Base-by-base conservation (phyloP, 2,329 filamentous ascomycete genomes). In the Chaetoscypha palmicola region DNA sequence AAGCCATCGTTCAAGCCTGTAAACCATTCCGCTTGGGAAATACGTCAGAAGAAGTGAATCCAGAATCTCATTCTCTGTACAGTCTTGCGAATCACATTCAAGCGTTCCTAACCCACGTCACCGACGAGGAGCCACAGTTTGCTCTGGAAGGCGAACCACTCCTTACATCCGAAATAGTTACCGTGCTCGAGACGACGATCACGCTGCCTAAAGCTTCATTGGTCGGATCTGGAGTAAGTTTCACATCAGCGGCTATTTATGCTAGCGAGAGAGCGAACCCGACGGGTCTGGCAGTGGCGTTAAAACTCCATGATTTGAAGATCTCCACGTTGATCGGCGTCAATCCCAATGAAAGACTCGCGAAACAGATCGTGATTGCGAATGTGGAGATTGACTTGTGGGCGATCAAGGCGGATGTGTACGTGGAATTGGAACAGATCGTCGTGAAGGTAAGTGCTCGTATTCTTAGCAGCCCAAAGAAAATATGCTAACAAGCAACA, bases 301-400 rank as follows among this genome's bases (percentile, higher is more conserved):
- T 48, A 46, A 58, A 28, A 59, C 60, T 87, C 7, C 70, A 72
- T 36, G 71, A 74, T 16, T 60, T 89, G 39, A 71, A 71, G 28
- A 70, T 87, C 8, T 81, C 83, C 20, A 79, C 77, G 23, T 62
- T 90, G 38, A 76, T 90, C 36, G 85, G 85, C 1, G 75, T 90
- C 21, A 88, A 90, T 56, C 62, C 68, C 17, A 83, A 88, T 55
- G 85, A 90, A 69, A 68, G 85, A 49, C 51, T 65, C 26, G 73
- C 70, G 3, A 83, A 78, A 63, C 84, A 89, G 64, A 72, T 82
- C 40, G 72, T 87, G 1, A 64, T 83, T 12, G 71, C 76, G 8
- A 81, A 75, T 44, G 60, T 86, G 9, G 74, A 77, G 60, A 66
- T 87, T 38, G 80, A 86, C 28, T 37, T n/a, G 7, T 61, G 53